Evolutionary conservation across 306 rosid genomes (phyloP), one percentile per base, ranked within the genome.

Genomic region (Phaseolus lunatus): DNA sequence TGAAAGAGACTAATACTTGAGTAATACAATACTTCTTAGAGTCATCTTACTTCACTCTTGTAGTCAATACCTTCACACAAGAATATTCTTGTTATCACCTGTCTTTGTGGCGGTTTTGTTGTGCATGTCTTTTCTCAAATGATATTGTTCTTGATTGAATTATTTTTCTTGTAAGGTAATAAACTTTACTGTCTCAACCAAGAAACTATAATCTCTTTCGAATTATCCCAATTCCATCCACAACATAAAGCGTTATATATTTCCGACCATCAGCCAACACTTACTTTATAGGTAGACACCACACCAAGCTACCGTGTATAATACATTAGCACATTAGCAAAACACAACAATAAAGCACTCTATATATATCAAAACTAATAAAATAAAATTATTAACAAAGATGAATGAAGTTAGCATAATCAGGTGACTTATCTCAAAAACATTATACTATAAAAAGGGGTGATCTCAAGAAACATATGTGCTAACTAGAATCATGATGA

Each of bases 341-440:
- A 56, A 12, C 33, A 67, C 63, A 59, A 31, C 3, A 13, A 24
- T 29, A 22, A 69, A 67, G 12, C 43, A 66, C 18, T 50, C 7
- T 9, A 9, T 19, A 19, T 1, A 67, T 67, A 39, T 76, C 81
- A 77, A 75, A 75, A 77, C 76, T 62, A 14, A 44, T 35, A 62
- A n/a, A 72, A 66, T 27, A 62, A 13, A 72, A 66, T 44, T 72
- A 47, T 80, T 26, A 16, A 75, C 69, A 70, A 33, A 44, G 79
- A 70, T 48, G 23, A 56, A 65, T 35, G 78, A 73, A 73, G 41
- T 52, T 53, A 71, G 53, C 66, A 78, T 27, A 81, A 50, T 12
- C 70, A 27, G 66, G 41, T 54, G 50, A 43, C 14, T n/a, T 12
- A 27, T 39, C 69, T 61, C 58, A 80, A 66, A 58, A 65, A 49